Evolutionary conservation across 169 alveolate genomes (phyloP), one percentile per base, ranked within the genome.

Genomic region (Blepharisma undulans): DNA sequence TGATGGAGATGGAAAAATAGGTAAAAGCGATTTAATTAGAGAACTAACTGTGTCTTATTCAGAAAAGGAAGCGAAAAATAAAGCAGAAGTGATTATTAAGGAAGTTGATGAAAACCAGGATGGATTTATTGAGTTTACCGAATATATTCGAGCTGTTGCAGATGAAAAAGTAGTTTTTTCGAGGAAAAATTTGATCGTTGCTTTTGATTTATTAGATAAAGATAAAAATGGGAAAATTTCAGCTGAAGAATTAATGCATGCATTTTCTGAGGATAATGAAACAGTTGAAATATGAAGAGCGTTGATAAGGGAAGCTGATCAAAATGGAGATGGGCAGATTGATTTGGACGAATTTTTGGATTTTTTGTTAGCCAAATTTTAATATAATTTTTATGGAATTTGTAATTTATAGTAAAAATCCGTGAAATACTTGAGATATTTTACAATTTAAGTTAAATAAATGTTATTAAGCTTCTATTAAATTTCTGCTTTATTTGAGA

Each of bases 201-300:
- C 93, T 76, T 92, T 88, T 92, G 66, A 84, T 33, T 78, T 88
- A 60, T 76, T 92, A 22, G 92, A 89, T 94, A 85, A 82, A 76
- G 97, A 96, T 81, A 94, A 94, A n/a, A n/a, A 32, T 36, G 89
- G 89, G 32, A 84, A 61, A 60, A 34, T 84, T 22, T 32, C 74
- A 33, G 89, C 77, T 22, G 22, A n/a, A 36, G 89, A 84, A 61
- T 76, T 84, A 22, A 84, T 22, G 34, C 33, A 48, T 19, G 36
- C 72, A 3, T 72, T 86, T 22, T 72, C 77, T 32, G 77, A 84
- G 5, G 79, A 84, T 84, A 30, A 10, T 34, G 89, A 32, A 4
- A 22, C 22, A 10, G 89, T 32, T 59, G 91, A 91, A 36, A 82
- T 85, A 16, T 90, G 86, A 74, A 82, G 29, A 22, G 77, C 79